These are phyloP conservation scores for Manihot esculenta DNA, from an alignment of 441 rosid species.

Conservation along the genomic window DNA sequence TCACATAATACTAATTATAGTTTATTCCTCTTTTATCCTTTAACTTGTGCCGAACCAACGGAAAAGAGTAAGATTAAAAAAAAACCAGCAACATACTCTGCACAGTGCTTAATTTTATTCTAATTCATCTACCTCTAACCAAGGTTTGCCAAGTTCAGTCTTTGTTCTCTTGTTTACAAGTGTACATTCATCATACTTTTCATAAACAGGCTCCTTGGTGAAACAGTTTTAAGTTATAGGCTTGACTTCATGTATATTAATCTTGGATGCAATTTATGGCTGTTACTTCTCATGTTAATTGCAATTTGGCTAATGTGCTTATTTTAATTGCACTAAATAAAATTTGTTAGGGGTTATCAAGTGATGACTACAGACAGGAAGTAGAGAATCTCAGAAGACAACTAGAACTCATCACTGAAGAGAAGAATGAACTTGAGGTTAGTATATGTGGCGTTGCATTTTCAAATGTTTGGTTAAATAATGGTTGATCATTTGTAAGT, in stretches of 20 bases:
- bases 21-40: background rate
- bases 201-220: background rate
- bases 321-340: background rate
- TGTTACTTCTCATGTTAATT: background rate
- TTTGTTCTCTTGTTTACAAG: slow-evolving; percentile 1
- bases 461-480: slow-evolving; percentile 4
- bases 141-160: background rate
- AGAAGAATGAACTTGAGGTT: slow-evolving; percentile 70
- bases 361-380: slow-evolving; percentile 38
- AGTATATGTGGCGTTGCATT: slow-evolving; percentile 21
- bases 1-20: background rate
- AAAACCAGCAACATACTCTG: background rate
- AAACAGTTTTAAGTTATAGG: background rate
- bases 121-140: background rate
- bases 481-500: background rate
- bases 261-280: too few species aligned
- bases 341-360: slow-evolving; percentile 37
- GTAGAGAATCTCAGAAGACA: slow-evolving; percentile 59
- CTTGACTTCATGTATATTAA: too few species aligned
- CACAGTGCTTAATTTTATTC: background rate
- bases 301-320: background rate
- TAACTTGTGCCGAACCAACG: background rate
- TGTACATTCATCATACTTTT: background rate
- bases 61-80: background rate
- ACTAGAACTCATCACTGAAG: slow-evolving; percentile 48